phyloP scores from a whole-genome alignment of 2,329 filamentous ascomycete genomes.

The Calonectria pseudoturangicola region DNA sequence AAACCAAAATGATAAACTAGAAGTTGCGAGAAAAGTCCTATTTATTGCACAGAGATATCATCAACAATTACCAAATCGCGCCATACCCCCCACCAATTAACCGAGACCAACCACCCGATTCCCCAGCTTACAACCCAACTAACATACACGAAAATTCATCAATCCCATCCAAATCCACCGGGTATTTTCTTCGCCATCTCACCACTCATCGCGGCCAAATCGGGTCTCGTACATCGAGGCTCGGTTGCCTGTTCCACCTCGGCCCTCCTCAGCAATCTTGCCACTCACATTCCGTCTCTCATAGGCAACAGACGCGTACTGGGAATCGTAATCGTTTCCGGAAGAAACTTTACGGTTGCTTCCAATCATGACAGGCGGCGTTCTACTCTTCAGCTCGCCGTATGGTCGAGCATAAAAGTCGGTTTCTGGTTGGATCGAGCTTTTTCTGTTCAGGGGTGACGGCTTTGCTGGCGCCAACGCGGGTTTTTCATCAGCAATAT shows the following conservation, averaged over 20 bases:
- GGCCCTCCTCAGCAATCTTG: conserved; percentile 83
- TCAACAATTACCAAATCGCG: conserved; percentile 39
- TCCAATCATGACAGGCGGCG: conserved; percentile 73
- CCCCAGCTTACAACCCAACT: conserved; percentile 43
- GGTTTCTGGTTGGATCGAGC: conserved; percentile 69
- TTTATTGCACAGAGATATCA: conserved; percentile 22
- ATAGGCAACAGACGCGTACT: conserved; percentile 57
- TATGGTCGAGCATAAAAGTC: conserved; percentile 75
- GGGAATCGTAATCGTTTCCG: conserved; percentile 72
- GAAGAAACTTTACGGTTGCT: conserved; percentile 73
- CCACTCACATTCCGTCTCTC: conserved; percentile 80
- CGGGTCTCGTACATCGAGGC: conserved; percentile 43
- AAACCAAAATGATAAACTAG: conserved; percentile 85
- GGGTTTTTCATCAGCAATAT: conserved; percentile 66
- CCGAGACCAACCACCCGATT: conserved; percentile 29
- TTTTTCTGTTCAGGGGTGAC: conserved; percentile 56
- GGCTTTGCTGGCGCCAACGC: conserved; percentile 40
- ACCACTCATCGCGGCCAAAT: conserved; percentile 28
- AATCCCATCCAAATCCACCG: conserved; percentile 26
- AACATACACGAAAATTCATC: conserved; percentile 42
- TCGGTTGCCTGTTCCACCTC: conserved; percentile 61
- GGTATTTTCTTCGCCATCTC: conserved; percentile 9
- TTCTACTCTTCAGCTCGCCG: conserved; percentile 72
- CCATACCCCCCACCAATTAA: conserved; percentile 21
- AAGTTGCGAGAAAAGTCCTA: background rate